These are phyloP conservation scores for Amylocystis lapponica DNA, from an alignment of 768 basidiomycete species.

Conservation along the genomic window DNA sequence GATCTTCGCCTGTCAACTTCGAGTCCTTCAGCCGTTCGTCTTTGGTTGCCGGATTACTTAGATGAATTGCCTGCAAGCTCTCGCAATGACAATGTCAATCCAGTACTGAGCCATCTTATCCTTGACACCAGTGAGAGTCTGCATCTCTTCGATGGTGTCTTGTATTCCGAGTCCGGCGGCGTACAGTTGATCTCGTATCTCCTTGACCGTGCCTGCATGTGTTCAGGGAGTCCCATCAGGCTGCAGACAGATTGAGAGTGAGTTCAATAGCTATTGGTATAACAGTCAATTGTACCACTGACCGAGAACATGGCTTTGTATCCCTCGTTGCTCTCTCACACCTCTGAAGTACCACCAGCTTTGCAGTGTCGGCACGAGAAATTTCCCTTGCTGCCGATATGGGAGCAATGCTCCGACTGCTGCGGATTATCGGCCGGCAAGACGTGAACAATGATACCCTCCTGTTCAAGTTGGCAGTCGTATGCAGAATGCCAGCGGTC, in stretches of 20 bases:
- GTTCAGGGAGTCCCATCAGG: not conserved
- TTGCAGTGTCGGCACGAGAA: slow-evolving; percentile 27
- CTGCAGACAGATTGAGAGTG: not conserved
- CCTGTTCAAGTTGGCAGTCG: slow-evolving; percentile 7
- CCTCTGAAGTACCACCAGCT: slow-evolving; percentile 5
- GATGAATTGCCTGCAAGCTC: not conserved
- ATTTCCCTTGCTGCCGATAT: slow-evolving; percentile 38
- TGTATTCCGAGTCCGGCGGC: slow-evolving; percentile 29
- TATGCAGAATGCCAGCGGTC: slow-evolving; percentile 7
- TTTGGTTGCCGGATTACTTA: not conserved
- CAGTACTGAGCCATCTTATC: slow-evolving; percentile 33
- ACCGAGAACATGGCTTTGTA: slow-evolving; percentile 5
- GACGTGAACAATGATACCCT: slow-evolving; percentile 1
- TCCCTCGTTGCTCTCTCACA: not conserved
- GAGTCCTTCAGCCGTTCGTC: not conserved
- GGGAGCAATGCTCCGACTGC: slow-evolving; percentile 18
- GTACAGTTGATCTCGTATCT: slow-evolving; percentile 27
- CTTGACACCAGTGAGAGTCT: slow-evolving; percentile 33
- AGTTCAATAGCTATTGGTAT: not conserved
- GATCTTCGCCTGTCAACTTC: too few relatives aligned
- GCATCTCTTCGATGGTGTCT: slow-evolving; percentile 19
- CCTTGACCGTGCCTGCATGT: slow-evolving; percentile 12
- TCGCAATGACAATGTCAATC: slow-evolving; percentile 28
- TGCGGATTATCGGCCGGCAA: slow-evolving; percentile 19
- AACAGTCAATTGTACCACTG: not conserved